These are phyloP conservation scores for Terana coerulea DNA, from an alignment of 768 basidiomycete genomes.

Conservation along the genomic window DNA sequence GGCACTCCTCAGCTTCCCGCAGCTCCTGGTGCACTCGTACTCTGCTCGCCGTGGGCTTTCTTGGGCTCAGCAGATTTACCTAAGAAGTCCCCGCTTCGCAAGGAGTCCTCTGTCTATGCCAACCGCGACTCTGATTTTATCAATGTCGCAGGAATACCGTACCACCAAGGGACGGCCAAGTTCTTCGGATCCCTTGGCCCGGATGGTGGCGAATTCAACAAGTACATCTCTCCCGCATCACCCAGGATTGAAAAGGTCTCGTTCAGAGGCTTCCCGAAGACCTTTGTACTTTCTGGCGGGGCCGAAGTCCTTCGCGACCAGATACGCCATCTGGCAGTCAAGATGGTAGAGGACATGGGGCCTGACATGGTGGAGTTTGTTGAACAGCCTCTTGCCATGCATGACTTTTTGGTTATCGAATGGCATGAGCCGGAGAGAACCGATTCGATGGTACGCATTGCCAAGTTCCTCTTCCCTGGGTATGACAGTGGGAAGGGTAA, in stretches of 20 bases:
- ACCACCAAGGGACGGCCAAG: background rate
- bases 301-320: slow-evolving; percentile 32
- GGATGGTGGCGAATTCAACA: slow-evolving; percentile 7
- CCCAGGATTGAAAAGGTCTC: slow-evolving; percentile 4
- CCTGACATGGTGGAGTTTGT: slow-evolving; percentile 24
- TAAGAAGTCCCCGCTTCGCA: slow-evolving; percentile 31
- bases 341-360: slow-evolving; percentile 32
- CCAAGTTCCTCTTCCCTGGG: slow-evolving; percentile 22
- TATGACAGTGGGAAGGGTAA: background rate
- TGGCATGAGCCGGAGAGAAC: slow-evolving; percentile 27
- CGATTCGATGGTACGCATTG: slow-evolving; percentile 15
- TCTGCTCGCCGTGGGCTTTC: slow-evolving; percentile 58
- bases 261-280: slow-evolving; percentile 28
- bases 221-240: slow-evolving; percentile 17
- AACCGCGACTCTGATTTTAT: slow-evolving; percentile 5
- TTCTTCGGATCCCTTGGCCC: slow-evolving; percentile 7
- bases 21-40: slow-evolving; percentile 46
- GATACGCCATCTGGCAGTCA: slow-evolving; percentile 25
- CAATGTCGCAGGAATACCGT: background rate
- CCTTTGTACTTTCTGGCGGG: slow-evolving; percentile 26
- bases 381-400: slow-evolving; percentile 27
- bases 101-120: slow-evolving; percentile 30
- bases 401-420: slow-evolving; percentile 21
- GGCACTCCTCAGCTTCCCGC: slow-evolving; percentile 25
- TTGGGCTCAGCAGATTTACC: slow-evolving; percentile 25